Evolutionary conservation across 129 eudicot species (phyloP).

Genomic region (Helichrysum umbraculigerum): DNA sequence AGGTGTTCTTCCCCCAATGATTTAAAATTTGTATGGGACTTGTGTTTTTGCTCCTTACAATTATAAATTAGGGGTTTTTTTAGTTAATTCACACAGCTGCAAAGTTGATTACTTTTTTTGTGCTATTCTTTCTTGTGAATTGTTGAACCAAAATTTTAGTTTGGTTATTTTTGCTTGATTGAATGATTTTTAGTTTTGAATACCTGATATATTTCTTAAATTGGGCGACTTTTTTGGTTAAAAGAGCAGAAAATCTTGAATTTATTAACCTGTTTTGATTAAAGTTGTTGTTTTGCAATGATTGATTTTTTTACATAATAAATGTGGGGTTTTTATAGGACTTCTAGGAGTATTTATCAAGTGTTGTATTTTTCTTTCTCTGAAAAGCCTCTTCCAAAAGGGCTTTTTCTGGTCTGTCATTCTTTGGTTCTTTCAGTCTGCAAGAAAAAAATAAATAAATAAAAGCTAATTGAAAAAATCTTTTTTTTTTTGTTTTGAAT

Average conservation of each 20-base stretch:
- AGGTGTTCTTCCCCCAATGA: not conserved
- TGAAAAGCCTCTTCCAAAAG: conserved; percentile 37
- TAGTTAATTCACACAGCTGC: not conserved
- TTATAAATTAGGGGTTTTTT: not conserved
- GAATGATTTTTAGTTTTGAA: not conserved
- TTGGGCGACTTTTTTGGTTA: conserved; percentile 18
- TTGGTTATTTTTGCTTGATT: not conserved
- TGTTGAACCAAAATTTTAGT: not conserved
- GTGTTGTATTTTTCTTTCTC: conserved; percentile 14
- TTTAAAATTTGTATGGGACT: not conserved
- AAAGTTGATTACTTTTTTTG: not conserved
- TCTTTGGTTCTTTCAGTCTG: conserved; percentile 27
- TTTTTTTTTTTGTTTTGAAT: not conserved
- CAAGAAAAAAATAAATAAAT: conserved; percentile 24
- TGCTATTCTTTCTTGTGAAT: not conserved
- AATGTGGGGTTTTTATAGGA: conserved; percentile 23
- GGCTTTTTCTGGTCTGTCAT: conserved; percentile 37
- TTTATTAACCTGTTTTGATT: conserved; percentile 17
- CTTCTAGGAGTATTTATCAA: not conserved
- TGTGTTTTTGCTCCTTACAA: not conserved
- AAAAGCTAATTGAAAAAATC: not conserved
- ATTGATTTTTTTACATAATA: conserved; percentile 7
- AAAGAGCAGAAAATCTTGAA: conserved; percentile 8
- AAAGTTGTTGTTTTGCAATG: conserved; percentile 16
- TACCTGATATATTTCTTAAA: conserved; percentile 1